phyloP scores from a whole-genome alignment of 2,329 filamentous ascomycete species.

The Colletotrichum tropicale region DNA sequence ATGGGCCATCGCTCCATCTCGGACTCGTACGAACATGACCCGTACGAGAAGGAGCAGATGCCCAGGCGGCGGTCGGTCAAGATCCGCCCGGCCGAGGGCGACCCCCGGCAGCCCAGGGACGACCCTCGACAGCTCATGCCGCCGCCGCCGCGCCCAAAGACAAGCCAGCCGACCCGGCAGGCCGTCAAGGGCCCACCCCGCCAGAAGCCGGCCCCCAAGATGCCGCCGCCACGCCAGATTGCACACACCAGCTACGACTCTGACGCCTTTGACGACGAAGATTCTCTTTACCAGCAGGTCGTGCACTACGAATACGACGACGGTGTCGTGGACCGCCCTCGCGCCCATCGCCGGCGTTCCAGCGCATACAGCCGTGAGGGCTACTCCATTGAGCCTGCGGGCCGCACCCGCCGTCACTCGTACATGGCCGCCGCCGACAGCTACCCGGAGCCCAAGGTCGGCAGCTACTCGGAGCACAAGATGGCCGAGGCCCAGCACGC shows the following conservation, averaged over 20 bases:
- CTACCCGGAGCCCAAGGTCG: constrained; percentile 40
- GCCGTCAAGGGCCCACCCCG: constrained; percentile 28
- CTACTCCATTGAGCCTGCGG: constrained; percentile 45
- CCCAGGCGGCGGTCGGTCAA: constrained; percentile 47
- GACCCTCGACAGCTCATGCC: constrained; percentile 55
- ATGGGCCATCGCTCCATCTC: constrained; percentile 41
- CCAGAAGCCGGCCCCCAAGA: not conserved
- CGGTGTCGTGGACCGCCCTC: constrained; percentile 34
- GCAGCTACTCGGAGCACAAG: constrained; percentile 38
- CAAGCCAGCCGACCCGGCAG: constrained; percentile 26
- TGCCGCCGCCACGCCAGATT: constrained; percentile 28
- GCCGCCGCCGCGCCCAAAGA: constrained; percentile 35
- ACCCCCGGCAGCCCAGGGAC: constrained; percentile 46
- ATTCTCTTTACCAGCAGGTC: constrained; percentile 41
- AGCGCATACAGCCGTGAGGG: constrained; percentile 41
- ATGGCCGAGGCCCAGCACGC: constrained; percentile 49
- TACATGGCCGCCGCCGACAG: constrained; percentile 42
- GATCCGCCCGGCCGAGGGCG: constrained; percentile 40
- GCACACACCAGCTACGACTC: constrained; percentile 37
- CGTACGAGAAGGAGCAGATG: constrained; percentile 44
- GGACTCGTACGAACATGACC: constrained; percentile 39
- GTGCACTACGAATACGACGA: constrained; percentile 39
- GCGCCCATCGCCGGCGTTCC: constrained; percentile 31
- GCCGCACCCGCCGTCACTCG: constrained; percentile 41
- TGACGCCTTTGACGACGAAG: constrained; percentile 38